A percentile compares a stretch with the other conserved stretches of the same genome.
These are phyloP conservation scores for Cephalotrichum gorgonifer DNA, from an alignment of 2,329 filamentous ascomycete species.

Conservation along the genomic window DNA sequence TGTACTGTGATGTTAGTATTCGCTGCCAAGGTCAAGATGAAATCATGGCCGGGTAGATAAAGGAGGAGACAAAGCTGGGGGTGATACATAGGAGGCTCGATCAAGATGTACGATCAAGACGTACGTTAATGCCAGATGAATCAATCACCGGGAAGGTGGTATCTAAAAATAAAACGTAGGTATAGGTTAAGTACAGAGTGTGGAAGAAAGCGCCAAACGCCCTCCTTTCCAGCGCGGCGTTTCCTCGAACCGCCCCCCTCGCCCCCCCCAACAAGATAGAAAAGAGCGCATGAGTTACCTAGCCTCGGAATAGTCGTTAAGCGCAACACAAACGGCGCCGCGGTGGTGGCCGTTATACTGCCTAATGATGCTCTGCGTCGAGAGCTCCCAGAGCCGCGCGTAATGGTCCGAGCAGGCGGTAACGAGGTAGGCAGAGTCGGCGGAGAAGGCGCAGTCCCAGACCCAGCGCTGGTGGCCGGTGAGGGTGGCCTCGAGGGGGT, in stretches of 20 bases:
- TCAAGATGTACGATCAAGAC: no score
- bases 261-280: background rate
- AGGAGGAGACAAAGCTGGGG: background rate
- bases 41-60: background rate
- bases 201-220: background rate
- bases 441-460: constrained; percentile 93
- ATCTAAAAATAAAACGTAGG: background rate
- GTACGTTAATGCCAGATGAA: background rate
- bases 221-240: background rate
- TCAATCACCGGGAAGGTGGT: background rate
- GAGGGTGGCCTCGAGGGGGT: constrained; percentile 76
- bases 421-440: constrained; percentile 85
- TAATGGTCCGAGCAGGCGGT: constrained; percentile 93
- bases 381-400: constrained; percentile 80
- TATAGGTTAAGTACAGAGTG: background rate
- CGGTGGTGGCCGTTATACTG: constrained; percentile 94
- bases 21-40: background rate
- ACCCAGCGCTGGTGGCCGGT: constrained; percentile 92
- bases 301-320: constrained; percentile 72
- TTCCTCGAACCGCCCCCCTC: background rate
- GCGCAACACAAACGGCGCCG: constrained; percentile 81
- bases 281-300: background rate
- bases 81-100: no score
- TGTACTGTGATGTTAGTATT: no score
- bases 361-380: constrained; percentile 77